These are phyloP conservation scores for Linum usitatissimum DNA, from an alignment of 345 rosid species.

Conservation along the genomic window DNA sequence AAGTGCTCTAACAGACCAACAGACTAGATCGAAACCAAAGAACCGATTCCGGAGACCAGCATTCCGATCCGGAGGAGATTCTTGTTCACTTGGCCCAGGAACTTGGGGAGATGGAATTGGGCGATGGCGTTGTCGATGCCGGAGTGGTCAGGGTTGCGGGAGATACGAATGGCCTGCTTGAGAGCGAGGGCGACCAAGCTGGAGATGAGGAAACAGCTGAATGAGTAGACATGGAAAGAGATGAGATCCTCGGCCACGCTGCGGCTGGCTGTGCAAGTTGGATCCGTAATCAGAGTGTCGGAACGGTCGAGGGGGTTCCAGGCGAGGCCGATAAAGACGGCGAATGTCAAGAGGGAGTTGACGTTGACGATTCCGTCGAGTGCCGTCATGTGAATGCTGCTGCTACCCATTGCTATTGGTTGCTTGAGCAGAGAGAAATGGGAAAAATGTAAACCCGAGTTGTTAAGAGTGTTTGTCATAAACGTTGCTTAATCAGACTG, in stretches of 20 bases:
- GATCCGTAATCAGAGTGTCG: slow-evolving; percentile 32
- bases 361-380: slow-evolving; percentile 73
- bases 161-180: slow-evolving; percentile 67
- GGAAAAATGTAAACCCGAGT: neutral
- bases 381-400: slow-evolving; percentile 71
- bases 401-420: slow-evolving; percentile 34
- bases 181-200: slow-evolving; percentile 67
- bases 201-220: slow-evolving; percentile 71
- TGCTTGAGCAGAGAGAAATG: neutral
- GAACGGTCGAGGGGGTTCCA: slow-evolving; percentile 52
- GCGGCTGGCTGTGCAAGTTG: slow-evolving; percentile 35
- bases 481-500: too few species aligned
- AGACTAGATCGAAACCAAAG: too few species aligned
- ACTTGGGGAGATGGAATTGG: slow-evolving; percentile 9
- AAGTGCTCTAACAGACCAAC: too few species aligned
- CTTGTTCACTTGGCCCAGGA: slow-evolving; percentile 32
- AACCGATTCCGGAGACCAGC: slow-evolving; percentile 59
- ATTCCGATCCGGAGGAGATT: slow-evolving; percentile 58
- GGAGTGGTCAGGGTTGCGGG: slow-evolving; percentile 11
- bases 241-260: slow-evolving; percentile 45
- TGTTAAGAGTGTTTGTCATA: neutral
- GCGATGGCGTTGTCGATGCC: neutral
- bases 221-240: slow-evolving; percentile 81
- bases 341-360: slow-evolving; percentile 87
- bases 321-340: slow-evolving; percentile 75